Evolutionary conservation across 805 yeast species (phyloP).

Genomic region (Martiniozyma abietophila): DNA sequence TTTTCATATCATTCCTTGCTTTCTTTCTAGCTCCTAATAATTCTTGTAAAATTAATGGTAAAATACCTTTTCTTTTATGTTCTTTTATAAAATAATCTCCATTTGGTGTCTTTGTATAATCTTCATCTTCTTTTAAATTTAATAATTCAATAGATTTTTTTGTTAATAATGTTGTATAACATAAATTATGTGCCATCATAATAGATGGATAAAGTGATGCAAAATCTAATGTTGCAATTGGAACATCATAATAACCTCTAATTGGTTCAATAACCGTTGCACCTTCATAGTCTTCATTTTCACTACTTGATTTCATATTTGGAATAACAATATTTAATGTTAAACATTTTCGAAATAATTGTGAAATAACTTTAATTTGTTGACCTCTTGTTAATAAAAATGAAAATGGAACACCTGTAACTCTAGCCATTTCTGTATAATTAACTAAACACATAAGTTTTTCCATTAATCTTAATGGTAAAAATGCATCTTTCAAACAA

Average conservation of each 20-base stretch:
- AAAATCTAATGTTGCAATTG: conserved; percentile 96
- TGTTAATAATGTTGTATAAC: conserved; percentile 83
- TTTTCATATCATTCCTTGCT: conserved; percentile 84
- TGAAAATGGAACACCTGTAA: conserved; percentile 96
- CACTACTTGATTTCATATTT: conserved; percentile 72
- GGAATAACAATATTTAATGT: conserved; percentile 85
- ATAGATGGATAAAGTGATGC: conserved; percentile 95
- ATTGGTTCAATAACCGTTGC: conserved; percentile 97
- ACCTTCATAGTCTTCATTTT: conserved; percentile 93
- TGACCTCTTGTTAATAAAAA: conserved; percentile 87
- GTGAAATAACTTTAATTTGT: conserved; percentile 95
- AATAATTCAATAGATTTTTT: conserved; percentile 59
- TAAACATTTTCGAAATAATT: conserved; percentile 85
- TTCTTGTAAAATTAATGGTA: conserved; percentile 88
- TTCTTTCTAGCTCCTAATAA: conserved; percentile 84
- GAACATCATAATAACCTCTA: conserved; percentile 93
- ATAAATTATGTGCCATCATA: conserved; percentile 97
- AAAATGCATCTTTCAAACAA: conserved; percentile 91
- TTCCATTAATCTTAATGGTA: conserved; percentile 81
- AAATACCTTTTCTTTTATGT: conserved; percentile 64
- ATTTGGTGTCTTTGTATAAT: conserved; percentile 82
- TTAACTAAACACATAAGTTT: conserved; percentile 94
- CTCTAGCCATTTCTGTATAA: conserved; percentile 99
- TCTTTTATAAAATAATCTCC: conserved; percentile 83
- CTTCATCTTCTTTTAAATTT: conserved; percentile 56